phyloP scores from a whole-genome alignment of 225 moss, liverwort and hornwort genomes.

The Asterella californica region DNA sequence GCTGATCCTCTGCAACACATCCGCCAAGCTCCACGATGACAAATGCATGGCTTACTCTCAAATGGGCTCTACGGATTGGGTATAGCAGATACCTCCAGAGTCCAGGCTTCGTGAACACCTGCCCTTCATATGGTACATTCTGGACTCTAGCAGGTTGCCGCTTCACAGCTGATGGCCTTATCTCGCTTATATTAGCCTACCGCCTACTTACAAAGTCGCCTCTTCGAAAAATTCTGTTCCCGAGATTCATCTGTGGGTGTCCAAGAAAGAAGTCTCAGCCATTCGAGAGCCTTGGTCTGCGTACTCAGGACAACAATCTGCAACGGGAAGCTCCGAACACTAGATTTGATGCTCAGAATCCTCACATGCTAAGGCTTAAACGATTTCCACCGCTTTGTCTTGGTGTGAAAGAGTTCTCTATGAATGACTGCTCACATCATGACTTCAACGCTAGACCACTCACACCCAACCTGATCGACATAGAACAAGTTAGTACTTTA shows the following conservation, averaged over 20 bases:
- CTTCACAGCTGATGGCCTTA: not conserved
- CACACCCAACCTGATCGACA: too few species aligned
- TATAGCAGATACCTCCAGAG: not conserved
- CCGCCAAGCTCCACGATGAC: constrained; percentile 7
- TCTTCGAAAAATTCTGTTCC: not conserved
- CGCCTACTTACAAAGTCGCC: not conserved
- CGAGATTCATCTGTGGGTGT: not conserved
- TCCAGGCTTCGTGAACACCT: not conserved
- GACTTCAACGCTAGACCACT: too few species aligned
- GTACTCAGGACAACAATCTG: not conserved
- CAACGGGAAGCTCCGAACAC: not conserved
- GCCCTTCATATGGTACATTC: not conserved
- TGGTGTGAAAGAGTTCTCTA: not conserved
- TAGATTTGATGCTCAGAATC: constrained; percentile 9
- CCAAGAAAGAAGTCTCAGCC: not conserved
- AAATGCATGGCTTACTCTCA: constrained; percentile 5
- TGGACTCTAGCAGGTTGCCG: constrained; percentile 11
- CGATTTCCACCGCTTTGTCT: not conserved
- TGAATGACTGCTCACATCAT: too few species aligned
- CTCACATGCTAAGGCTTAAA: not conserved
- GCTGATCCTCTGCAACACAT: not conserved
- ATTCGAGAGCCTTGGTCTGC: not conserved
- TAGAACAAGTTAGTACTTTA: too few species aligned
- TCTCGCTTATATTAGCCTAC: not conserved
- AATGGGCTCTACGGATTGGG: constrained; percentile 2